Base-by-base conservation (phyloP, 2,329 filamentous ascomycete genomes). In the Penicillium brasilianum region DNA sequence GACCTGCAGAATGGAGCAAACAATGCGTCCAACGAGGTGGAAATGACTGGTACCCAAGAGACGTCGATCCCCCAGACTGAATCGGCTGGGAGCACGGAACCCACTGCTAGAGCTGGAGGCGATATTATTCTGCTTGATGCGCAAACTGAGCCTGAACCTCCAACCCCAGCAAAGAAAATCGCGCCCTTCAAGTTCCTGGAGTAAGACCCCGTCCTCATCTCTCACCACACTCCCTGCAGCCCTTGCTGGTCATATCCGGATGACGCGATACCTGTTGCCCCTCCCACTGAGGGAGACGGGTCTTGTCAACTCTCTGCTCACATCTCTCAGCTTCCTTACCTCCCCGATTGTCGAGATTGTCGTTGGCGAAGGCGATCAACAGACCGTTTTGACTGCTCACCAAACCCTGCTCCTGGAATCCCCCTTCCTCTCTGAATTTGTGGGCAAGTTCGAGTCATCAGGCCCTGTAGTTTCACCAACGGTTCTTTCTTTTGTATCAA, bases 331-430 rank as follows among this genome's bases (percentile, higher is more conserved):
- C 30, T 90, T 89, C 69, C 81, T 93, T 22, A 84, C 82, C 64
- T 92, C 88, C 64, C 89, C 90, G 0, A 82, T 92, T 11, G 85
- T 93, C 34, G 87, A 87, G 16, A 77, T 93, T 30, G 72, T 87
- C n/a, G 82, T 92, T 20, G 89, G 90, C 13, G 77, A 78, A 51
- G 87, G 83, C 58, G 85, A 87, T 4, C 75, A 79, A 1, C 82
- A 85, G 69, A 87, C 86, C 10, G 82, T 87, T 34, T 84, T 97
- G 60, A 88, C 87, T 25, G 92, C 92, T 7, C 93, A 97, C 76
- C 90, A 96, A 78, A 88, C 83, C 3, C 84, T 97, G 28, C 83
- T 98, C 37, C 72, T 80, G 11, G 85, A 88, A 74, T 94, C 91
- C 46, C 91, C 92, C 0, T 93, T 85, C 76, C 92, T 97, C 72